Conservation (phyloP, 169 alveolate species). For the Eimeria acervulina region DNA sequence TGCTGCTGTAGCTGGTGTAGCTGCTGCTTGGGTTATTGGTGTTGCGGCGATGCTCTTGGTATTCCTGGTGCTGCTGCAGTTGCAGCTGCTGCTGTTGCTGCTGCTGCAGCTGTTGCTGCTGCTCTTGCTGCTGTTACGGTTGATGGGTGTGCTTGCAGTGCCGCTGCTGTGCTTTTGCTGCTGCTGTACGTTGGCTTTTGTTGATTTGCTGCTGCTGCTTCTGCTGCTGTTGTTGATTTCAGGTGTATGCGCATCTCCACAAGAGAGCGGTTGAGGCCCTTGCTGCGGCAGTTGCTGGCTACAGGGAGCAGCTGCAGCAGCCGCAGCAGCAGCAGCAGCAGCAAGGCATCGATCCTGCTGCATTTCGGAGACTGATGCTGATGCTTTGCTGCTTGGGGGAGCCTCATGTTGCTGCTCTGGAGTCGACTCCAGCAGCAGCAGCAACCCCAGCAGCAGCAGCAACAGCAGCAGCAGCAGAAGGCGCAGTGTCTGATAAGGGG, state of each 20-base stretch:
- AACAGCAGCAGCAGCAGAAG: background rate
- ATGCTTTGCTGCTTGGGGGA: conserved; percentile 73
- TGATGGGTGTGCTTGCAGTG: background rate
- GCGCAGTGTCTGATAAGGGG: background rate
- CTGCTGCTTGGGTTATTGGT: conserved; percentile 18
- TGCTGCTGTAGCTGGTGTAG: conserved; percentile 21
- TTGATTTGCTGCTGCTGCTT: background rate
- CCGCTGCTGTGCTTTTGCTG: background rate
- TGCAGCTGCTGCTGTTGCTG: conserved; percentile 52
- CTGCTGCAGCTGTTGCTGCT: background rate
- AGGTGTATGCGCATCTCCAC: conserved; percentile 60
- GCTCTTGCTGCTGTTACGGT: conserved; percentile 30
- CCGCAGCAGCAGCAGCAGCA: conserved; percentile 70
- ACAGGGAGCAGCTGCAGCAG: conserved; percentile 67
- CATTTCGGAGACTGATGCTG: conserved; percentile 46
- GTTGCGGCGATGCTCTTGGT: conserved; percentile 7
- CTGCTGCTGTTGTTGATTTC: background rate
- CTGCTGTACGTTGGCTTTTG: background rate
- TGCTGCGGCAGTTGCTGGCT: conserved; percentile 66
- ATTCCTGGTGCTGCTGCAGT: background rate
- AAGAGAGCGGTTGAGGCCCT: conserved; percentile 51
- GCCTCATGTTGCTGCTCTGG: conserved; percentile 62
- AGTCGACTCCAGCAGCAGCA: conserved; percentile 55
- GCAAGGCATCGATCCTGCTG: conserved; percentile 66
- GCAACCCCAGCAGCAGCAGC: conserved; percentile 15